These are phyloP conservation scores for Phylloboletellus chloephorus DNA, from an alignment of 1,284 basidiomycete genomes.

Conservation along the genomic window DNA sequence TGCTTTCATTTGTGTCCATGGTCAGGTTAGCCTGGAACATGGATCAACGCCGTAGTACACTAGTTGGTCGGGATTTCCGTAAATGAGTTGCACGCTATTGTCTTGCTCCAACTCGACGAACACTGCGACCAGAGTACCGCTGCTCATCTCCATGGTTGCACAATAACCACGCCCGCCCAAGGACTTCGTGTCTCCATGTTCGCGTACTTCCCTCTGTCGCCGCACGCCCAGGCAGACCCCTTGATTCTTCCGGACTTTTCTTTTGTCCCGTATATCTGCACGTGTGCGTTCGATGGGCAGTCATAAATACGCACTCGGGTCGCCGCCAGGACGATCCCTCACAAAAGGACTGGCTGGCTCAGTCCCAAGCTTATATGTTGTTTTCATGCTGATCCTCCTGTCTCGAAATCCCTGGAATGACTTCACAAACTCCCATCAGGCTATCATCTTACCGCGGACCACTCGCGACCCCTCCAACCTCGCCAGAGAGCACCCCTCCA, in stretches of 20 bases:
- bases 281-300: constrained; percentile 2
- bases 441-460: constrained; percentile 28
- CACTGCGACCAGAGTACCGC: constrained; percentile 2
- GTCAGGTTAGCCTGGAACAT: too few species aligned
- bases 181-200: constrained; percentile 19
- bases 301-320: constrained; percentile 23
- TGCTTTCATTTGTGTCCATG: too few species aligned
- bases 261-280: constrained; percentile 23
- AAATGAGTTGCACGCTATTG: constrained; percentile 21
- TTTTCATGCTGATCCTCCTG: constrained; percentile 12
- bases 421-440: constrained; percentile 27
- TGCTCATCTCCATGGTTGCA: constrained; percentile 28
- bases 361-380: constrained; percentile 24
- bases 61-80: too few species aligned
- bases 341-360: constrained; percentile 28
- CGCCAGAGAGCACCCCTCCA: constrained; percentile 20
- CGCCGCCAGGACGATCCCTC: constrained; percentile 12
- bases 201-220: constrained; percentile 15
- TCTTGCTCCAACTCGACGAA: constrained; percentile 15
- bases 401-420: constrained; percentile 22
- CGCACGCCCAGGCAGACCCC: constrained; percentile 1
- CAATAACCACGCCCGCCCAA: constrained; percentile 21
- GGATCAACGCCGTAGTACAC: too few species aligned
- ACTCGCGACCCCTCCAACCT: constrained; percentile 25
- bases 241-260: constrained; percentile 6